Percentiles rank a stretch among this genome's conserved stretches.
Evolutionary conservation across 305 asterid genomes (phyloP).

Genomic region (Fraxinus ornus): DNA sequence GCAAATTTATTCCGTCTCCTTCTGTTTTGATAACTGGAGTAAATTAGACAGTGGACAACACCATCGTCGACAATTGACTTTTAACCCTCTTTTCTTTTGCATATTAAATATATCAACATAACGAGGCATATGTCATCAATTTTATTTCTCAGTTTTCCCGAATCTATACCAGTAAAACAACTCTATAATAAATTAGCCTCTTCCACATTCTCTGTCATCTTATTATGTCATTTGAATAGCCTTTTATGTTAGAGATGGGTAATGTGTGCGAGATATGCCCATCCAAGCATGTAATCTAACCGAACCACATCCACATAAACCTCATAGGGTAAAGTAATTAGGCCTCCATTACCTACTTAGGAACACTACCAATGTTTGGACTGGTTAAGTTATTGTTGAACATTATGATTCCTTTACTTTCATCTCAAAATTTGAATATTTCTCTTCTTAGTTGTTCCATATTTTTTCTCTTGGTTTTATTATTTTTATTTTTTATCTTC

Average conservation of each 20-base stretch:
- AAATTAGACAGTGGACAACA: not conserved
- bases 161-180: not conserved
- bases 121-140: not conserved
- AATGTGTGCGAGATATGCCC: not conserved
- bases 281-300: not conserved
- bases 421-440: not conserved
- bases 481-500: slow-evolving; percentile 23
- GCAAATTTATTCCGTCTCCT: not conserved
- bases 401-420: slow-evolving; percentile 3
- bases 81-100: not conserved
- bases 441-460: slow-evolving; percentile 3
- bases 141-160: not conserved
- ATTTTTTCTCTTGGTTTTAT: slow-evolving; percentile 4
- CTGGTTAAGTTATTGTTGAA: not conserved
- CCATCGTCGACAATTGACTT: not conserved
- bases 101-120: not conserved
- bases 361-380: not conserved
- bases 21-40: not conserved
- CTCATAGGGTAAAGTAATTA: not conserved
- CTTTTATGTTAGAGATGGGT: not conserved
- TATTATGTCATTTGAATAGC: not conserved
- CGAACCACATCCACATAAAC: not conserved
- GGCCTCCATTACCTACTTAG: slow-evolving; percentile 8
- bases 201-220: not conserved
- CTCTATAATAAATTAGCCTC: not conserved